phyloP scores from a whole-genome alignment of 2,329 filamentous ascomycete genomes.

The Xylariaceae sp. region DNA sequence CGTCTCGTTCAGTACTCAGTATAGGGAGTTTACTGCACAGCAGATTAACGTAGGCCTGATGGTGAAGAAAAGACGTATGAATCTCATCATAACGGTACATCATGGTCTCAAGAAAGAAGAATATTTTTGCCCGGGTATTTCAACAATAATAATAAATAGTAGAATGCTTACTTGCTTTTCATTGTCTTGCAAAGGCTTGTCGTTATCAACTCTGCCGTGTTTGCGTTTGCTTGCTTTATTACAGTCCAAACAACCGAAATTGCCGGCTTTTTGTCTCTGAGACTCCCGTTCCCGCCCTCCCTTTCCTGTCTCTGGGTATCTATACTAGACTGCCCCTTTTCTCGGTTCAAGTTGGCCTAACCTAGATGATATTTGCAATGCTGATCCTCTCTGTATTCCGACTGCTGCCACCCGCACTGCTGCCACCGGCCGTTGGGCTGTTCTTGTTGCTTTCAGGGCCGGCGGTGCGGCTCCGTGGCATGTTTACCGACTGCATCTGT shows the following conservation, averaged over 20 bases:
- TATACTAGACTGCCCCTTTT: conserved; percentile 8
- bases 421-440: conserved; percentile 30
- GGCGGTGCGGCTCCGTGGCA: conserved; percentile 20
- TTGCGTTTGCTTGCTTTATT: neutral
- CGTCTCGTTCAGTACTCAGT: too few species aligned
- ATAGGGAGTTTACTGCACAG: too few species aligned
- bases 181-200: too few species aligned
- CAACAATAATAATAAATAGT: too few species aligned
- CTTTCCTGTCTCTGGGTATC: neutral
- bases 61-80: neutral
- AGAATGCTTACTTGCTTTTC: too few species aligned
- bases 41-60: too few species aligned
- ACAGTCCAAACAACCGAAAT: neutral
- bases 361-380: conserved; percentile 42
- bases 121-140: conserved; percentile 4
- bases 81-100: too few species aligned
- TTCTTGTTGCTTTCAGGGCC: conserved; percentile 27
- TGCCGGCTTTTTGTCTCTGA: neutral
- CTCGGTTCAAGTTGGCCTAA: too few species aligned
- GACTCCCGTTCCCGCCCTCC: neutral
- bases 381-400: conserved; percentile 40
- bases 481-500: conserved; percentile 20
- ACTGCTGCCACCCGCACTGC: conserved; percentile 27
- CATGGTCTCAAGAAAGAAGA: conserved; percentile 7
- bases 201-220: neutral